A percentile compares a stretch with the other conserved stretches of the same genome.
phyloP scores from a whole-genome alignment of 1,139 yeast genomes.

The Geotrichum fermentans region DNA sequence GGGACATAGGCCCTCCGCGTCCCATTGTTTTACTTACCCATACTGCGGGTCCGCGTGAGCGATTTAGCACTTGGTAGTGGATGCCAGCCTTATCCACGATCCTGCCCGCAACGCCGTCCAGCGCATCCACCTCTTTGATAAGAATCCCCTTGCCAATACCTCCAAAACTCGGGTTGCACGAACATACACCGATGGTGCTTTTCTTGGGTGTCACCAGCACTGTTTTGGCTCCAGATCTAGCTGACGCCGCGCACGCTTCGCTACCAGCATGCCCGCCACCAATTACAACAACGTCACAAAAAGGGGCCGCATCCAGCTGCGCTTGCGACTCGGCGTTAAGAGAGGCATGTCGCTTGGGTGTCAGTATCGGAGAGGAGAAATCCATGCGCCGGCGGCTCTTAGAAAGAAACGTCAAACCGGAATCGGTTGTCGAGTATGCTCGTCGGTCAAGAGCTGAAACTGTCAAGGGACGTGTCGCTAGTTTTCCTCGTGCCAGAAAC shows the following conservation, averaged over 20 bases:
- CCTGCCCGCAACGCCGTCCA: slow-evolving; percentile 84
- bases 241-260: slow-evolving; percentile 93
- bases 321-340: slow-evolving; percentile 12
- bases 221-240: slow-evolving; percentile 73
- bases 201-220: slow-evolving; percentile 72
- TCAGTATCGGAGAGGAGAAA: slow-evolving; percentile 1
- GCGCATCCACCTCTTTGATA: slow-evolving; percentile 87
- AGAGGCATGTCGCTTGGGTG: slow-evolving; percentile 15
- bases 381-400: neutral
- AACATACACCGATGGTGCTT: slow-evolving; percentile 82
- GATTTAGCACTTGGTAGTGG: slow-evolving; percentile 80
- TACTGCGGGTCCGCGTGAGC: slow-evolving; percentile 92
- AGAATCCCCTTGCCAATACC: slow-evolving; percentile 97
- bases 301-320: slow-evolving; percentile 20
- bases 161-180: slow-evolving; percentile 97
- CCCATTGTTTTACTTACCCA: slow-evolving; percentile 43
- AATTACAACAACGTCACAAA: slow-evolving; percentile 70
- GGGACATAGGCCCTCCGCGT: neutral
- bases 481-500: too few species aligned
- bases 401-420: neutral
- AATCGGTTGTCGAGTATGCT: neutral
- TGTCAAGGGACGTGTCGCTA: neutral
- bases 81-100: slow-evolving; percentile 91
- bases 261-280: slow-evolving; percentile 99
- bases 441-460: neutral